Conservation (phyloP, 495 filamentous ascomycete genomes). For the Chaetomium tenue region DNA sequence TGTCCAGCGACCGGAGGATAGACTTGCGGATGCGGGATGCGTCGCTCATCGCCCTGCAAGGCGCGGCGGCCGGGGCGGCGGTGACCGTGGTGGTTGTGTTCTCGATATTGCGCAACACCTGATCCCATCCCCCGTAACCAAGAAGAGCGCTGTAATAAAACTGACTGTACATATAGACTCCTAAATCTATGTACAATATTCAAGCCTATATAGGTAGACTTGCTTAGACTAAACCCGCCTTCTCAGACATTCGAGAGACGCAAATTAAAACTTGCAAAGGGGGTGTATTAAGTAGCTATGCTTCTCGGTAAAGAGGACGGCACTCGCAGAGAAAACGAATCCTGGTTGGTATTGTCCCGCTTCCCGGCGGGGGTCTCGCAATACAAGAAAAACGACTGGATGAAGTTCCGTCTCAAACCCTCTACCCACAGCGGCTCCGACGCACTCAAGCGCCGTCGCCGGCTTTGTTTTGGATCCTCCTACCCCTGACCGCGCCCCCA, state of each 20-base stretch:
- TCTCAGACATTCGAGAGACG: neutral
- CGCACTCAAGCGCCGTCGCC: neutral
- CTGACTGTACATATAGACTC: conserved; percentile 11
- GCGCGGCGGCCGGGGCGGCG: conserved; percentile 69
- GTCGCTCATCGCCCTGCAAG: conserved; percentile 67
- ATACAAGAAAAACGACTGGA: conserved; percentile 10
- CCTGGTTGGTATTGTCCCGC: conserved; percentile 3
- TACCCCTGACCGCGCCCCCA: neutral
- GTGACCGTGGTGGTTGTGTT: conserved; percentile 60
- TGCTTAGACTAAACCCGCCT: neutral
- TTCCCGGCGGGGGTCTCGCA: conserved; percentile 1
- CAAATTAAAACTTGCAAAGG: neutral
- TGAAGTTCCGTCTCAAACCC: neutral
- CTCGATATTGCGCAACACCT: conserved; percentile 47
- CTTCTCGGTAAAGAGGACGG: neutral
- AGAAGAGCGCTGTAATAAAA: neutral
- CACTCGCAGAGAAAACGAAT: neutral
- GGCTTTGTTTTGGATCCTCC: neutral
- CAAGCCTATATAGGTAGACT: neutral
- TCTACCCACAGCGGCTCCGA: neutral
- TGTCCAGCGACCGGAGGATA: conserved; percentile 70
- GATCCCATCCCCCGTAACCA: neutral
- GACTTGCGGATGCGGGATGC: conserved; percentile 69
- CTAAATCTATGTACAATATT: conserved; percentile 6
- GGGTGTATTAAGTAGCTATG: neutral